phyloP scores from a whole-genome alignment of 148 eudicot species.

The Fagopyrum tataricum region DNA sequence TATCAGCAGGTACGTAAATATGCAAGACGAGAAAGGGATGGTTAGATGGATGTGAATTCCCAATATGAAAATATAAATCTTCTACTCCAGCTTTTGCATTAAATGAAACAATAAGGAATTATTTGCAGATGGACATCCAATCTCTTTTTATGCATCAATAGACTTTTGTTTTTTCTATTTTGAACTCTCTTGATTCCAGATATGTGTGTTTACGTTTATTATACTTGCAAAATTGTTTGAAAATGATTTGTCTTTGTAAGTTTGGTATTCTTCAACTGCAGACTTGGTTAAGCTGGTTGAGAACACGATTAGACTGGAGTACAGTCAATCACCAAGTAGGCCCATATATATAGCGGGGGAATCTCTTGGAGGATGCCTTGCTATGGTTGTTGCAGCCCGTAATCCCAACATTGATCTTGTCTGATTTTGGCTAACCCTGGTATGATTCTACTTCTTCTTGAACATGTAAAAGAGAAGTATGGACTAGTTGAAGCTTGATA shows the following conservation, averaged over 20 bases:
- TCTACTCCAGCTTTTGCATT: not conserved
- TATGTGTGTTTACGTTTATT: not conserved
- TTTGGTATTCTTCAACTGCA: constrained; percentile 4
- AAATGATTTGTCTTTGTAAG: constrained; percentile 7
- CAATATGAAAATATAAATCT: no score
- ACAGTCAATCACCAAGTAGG: constrained; percentile 38
- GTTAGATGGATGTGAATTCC: not conserved
- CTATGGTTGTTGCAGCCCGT: constrained; percentile 74
- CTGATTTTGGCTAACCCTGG: constrained; percentile 36
- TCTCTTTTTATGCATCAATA: not conserved
- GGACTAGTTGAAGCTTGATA: not conserved
- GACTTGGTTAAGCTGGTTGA: constrained; percentile 16
- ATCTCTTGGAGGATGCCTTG: constrained; percentile 79
- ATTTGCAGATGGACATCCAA: not conserved
- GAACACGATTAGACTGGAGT: constrained; percentile 36
- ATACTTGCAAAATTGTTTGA: constrained; percentile 1
- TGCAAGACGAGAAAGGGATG: not conserved
- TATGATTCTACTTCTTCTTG: not conserved
- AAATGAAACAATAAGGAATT: not conserved
- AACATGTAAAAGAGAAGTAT: not conserved
- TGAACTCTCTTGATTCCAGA: not conserved
- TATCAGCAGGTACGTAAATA: not conserved
- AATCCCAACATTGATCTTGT: constrained; percentile 55
- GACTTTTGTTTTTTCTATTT: not conserved
- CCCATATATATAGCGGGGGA: constrained; percentile 82